phyloP scores from a whole-genome alignment of 768 basidiomycete species.

The Mycena polygramma region DNA sequence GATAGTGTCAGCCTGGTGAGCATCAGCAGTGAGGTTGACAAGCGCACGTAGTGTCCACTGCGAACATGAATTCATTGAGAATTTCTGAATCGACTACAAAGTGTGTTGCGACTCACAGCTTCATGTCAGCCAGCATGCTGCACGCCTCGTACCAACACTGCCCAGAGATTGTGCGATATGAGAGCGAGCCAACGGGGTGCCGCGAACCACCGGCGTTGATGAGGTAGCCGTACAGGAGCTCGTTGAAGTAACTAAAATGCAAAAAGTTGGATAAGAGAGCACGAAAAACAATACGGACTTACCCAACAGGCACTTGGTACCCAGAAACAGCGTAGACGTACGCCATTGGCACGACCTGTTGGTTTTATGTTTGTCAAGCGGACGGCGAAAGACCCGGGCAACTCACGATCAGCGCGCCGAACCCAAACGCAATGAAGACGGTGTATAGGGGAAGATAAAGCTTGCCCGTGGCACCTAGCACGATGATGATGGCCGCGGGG shows the following conservation, averaged over 20 bases:
- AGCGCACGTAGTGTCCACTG: slow-evolving; percentile 43
- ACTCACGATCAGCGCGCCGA: slow-evolving; percentile 40
- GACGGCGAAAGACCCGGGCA: background rate
- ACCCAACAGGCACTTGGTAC: slow-evolving; percentile 38
- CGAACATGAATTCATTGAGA: background rate
- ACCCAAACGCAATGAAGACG: slow-evolving; percentile 40
- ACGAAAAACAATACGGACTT: background rate
- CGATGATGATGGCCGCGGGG: slow-evolving; percentile 35
- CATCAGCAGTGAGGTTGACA: background rate
- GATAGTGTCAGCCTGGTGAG: background rate
- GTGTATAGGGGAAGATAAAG: slow-evolving; percentile 43
- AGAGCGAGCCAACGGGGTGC: slow-evolving; percentile 41
- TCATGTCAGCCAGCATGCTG: slow-evolving; percentile 45
- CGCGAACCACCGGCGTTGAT: slow-evolving; percentile 43
- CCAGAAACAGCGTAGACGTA: slow-evolving; percentile 43
- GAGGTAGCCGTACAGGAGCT: slow-evolving; percentile 43
- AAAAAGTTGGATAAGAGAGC: background rate
- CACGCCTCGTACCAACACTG: slow-evolving; percentile 47
- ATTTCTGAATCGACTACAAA: background rate
- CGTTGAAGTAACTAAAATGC: slow-evolving; percentile 42
- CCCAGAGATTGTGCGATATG: slow-evolving; percentile 43
- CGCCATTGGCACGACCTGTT: slow-evolving; percentile 32
- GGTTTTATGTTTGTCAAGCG: background rate
- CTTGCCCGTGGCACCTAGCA: slow-evolving; percentile 39
- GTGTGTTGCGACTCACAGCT: slow-evolving; percentile 35